phyloP scores from a whole-genome alignment of 306 rosid genomes.

The Argentina anserina region DNA sequence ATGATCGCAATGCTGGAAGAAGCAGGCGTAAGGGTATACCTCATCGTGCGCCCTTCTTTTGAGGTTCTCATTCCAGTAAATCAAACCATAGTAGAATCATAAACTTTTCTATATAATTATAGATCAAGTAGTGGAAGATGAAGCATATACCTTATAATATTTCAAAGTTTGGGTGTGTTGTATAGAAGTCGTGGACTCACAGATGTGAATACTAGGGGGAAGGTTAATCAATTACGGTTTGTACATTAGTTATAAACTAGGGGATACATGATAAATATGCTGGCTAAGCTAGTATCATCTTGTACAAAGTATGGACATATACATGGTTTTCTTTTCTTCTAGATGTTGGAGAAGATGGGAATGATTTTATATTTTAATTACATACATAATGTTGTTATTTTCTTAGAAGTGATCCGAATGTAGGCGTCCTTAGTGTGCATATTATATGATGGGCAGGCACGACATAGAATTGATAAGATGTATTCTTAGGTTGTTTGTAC shows the following conservation, averaged over 20 bases:
- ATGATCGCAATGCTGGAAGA: conserved; percentile 44
- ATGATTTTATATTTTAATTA: neutral
- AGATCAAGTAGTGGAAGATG: neutral
- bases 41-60: conserved; percentile 45
- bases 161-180: neutral
- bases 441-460: neutral
- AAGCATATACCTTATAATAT: neutral
- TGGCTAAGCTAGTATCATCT: neutral
- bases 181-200: conserved; percentile 4
- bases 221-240: neutral
- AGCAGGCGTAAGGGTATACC: conserved; percentile 49
- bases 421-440: neutral
- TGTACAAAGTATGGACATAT: conserved; percentile 15
- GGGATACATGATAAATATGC: conserved; percentile 3
- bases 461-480: neutral
- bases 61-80: conserved; percentile 4
- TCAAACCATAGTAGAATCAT: neutral
- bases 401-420: neutral
- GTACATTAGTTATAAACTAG: conserved; percentile 10
- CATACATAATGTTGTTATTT: neutral
- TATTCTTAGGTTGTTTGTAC: neutral
- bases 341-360: neutral
- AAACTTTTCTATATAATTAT: neutral
- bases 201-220: conserved; percentile 8
- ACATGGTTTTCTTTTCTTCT: neutral